These are phyloP conservation scores for Ananas comosus DNA, from an alignment of 176 grass and related monocot species.

Conservation along the genomic window DNA sequence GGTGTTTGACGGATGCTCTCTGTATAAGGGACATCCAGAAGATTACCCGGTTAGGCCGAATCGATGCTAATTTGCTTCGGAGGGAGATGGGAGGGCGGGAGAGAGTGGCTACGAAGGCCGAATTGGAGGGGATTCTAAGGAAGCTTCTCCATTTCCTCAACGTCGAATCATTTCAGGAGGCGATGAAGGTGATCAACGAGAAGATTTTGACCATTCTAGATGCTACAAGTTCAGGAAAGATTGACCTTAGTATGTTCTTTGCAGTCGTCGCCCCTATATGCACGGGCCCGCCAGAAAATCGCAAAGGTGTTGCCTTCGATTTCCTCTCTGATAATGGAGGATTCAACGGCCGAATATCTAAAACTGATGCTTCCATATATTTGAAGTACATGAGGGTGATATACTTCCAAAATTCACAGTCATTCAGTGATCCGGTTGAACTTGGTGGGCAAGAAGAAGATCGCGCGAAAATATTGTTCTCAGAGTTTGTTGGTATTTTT, in stretches of 20 bases:
- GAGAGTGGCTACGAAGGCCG: background rate
- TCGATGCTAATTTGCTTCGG: background rate
- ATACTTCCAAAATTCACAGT: background rate
- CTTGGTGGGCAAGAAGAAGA: background rate
- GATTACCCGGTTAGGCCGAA: background rate
- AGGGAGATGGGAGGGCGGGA: background rate
- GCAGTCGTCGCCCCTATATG: slow-evolving; percentile 5
- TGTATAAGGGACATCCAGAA: slow-evolving; percentile 1
- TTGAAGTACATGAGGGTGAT: slow-evolving; percentile 1
- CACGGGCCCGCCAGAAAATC: background rate
- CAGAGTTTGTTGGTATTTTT: background rate
- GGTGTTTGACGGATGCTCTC: background rate
- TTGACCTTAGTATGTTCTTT: slow-evolving; percentile 6
- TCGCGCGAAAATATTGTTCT: background rate
- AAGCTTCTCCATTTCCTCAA: background rate
- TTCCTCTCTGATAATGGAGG: background rate
- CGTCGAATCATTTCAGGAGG: slow-evolving; percentile 4
- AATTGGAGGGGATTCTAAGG: background rate
- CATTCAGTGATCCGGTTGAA: background rate
- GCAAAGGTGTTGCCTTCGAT: slow-evolving; percentile 5
- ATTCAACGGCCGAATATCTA: background rate
- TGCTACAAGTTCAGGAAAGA: background rate
- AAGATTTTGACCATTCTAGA: slow-evolving; percentile 1
- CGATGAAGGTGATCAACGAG: background rate
- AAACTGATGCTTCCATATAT: slow-evolving; percentile 1